These are phyloP conservation scores for Phytopythium vexans DNA, from an alignment of 352 stramenopile species.

Conservation along the genomic window DNA sequence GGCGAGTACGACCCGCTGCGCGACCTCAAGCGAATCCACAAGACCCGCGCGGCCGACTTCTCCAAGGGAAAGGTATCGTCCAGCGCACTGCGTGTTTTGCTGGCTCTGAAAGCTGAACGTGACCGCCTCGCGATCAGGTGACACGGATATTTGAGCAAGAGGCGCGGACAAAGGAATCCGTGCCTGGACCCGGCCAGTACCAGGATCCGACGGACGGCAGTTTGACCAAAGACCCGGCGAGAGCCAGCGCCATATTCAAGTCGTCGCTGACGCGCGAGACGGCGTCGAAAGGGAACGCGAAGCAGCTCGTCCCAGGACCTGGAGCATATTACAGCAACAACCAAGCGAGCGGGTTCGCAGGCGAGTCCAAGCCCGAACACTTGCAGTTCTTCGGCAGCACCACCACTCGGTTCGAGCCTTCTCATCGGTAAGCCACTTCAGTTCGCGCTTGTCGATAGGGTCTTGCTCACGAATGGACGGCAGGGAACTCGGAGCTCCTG, in stretches of 20 bases:
- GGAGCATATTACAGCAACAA: conserved; percentile 49
- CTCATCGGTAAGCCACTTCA: conserved; percentile 20
- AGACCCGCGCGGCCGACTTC: conserved; percentile 62
- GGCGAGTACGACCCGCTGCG: conserved; percentile 72
- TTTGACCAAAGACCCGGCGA: conserved; percentile 32
- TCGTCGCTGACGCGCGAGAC: conserved; percentile 57
- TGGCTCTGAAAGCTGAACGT: not conserved
- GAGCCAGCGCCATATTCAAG: conserved; percentile 72
- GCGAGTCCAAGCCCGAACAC: conserved; percentile 54
- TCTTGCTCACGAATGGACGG: not conserved
- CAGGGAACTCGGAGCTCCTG: conserved; percentile 34
- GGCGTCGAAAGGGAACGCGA: conserved; percentile 19
- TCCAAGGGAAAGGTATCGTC: conserved; percentile 53
- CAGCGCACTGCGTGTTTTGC: not conserved
- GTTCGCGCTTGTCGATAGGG: not conserved
- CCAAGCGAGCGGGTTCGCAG: conserved; percentile 35
- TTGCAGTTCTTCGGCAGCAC: conserved; percentile 84
- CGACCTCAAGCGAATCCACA: conserved; percentile 66
- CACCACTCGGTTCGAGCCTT: conserved; percentile 51
- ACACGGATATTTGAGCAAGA: conserved; percentile 63
- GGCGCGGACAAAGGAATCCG: conserved; percentile 42
- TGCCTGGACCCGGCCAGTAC: conserved; percentile 69
- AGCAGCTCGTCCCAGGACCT: conserved; percentile 52
- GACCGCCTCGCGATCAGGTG: conserved; percentile 4
- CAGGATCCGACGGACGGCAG: conserved; percentile 11